phyloP scores from a whole-genome alignment of 2,329 filamentous ascomycete genomes.

The Epichloe gansuensis region DNA sequence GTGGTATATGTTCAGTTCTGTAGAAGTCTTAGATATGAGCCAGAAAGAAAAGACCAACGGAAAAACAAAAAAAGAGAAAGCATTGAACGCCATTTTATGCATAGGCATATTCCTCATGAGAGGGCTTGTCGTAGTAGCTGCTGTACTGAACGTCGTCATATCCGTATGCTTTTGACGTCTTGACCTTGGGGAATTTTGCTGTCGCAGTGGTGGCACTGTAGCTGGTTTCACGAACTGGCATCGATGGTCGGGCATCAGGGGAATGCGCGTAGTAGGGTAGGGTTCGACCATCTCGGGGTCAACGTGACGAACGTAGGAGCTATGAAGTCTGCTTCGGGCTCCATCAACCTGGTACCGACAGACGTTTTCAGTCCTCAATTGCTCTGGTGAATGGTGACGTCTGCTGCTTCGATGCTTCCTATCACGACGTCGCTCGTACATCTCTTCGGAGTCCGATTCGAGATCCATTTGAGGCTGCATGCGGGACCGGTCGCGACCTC shows the following conservation, averaged over 20 bases:
- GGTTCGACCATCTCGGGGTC: slow-evolving; percentile 12
- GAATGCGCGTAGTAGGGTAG: slow-evolving; percentile 15
- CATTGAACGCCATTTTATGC: slow-evolving; percentile 10
- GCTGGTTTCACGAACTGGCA: slow-evolving; percentile 18
- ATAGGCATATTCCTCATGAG: slow-evolving; percentile 15
- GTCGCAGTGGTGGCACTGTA: slow-evolving; percentile 16
- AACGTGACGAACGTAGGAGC: slow-evolving; percentile 16
- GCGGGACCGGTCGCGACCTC: slow-evolving; percentile 26
- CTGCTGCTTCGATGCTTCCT: slow-evolving; percentile 24
- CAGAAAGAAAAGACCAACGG: not conserved
- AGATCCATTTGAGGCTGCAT: slow-evolving; percentile 24
- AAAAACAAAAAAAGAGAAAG: not conserved
- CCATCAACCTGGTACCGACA: slow-evolving; percentile 20
- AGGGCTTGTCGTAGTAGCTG: slow-evolving; percentile 15
- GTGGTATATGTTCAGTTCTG: not conserved
- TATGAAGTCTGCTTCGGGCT: slow-evolving; percentile 16
- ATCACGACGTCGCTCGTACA: slow-evolving; percentile 18
- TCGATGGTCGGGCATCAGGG: slow-evolving; percentile 17
- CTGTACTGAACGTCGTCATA: slow-evolving; percentile 22
- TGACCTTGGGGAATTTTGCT: slow-evolving; percentile 20
- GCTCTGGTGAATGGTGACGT: slow-evolving; percentile 23
- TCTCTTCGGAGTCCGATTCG: slow-evolving; percentile 24
- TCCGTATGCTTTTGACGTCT: slow-evolving; percentile 20
- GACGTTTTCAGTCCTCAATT: slow-evolving; percentile 12
- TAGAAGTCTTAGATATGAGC: not conserved